phyloP scores from a whole-genome alignment of 768 basidiomycete genomes.

The Hericium coralloides region DNA sequence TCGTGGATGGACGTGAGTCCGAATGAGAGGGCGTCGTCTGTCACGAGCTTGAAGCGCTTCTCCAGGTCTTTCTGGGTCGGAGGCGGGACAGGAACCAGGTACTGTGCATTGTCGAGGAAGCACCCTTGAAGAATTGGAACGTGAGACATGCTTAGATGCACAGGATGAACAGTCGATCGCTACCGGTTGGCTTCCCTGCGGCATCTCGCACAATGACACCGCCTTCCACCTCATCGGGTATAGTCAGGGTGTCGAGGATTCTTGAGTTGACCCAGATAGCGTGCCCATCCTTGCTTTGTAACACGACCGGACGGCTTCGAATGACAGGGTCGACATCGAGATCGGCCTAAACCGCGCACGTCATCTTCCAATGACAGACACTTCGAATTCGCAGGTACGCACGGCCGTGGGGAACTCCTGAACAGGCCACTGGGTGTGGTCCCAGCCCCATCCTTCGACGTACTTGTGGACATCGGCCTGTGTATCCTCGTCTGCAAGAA shows the following conservation, averaged over 20 bases:
- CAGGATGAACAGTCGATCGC: background rate
- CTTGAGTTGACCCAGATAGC: conserved; percentile 76
- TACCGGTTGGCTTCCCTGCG: conserved; percentile 63
- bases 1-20: conserved; percentile 87
- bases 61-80: conserved; percentile 56
- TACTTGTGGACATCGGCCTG: conserved; percentile 46
- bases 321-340: conserved; percentile 65
- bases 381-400: conserved; percentile 16
- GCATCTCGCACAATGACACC: conserved; percentile 70
- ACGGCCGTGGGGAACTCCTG: conserved; percentile 64
- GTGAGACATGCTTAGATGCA: background rate
- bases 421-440: conserved; percentile 70
- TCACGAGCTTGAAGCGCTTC: conserved; percentile 50
- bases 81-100: conserved; percentile 53
- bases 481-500: conserved; percentile 50
- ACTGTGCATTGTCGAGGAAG: conserved; percentile 82
- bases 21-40: conserved; percentile 54
- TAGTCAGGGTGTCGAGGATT: conserved; percentile 45
- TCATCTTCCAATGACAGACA: background rate
- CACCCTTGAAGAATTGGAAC: conserved; percentile 36
- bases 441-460: conserved; percentile 84
- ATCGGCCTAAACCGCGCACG: conserved; percentile 39
- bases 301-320: conserved; percentile 57
- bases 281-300: conserved; percentile 85
- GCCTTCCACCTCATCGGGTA: conserved; percentile 68